Evolutionary conservation across 2,329 filamentous ascomycete genomes (phyloP).

Genomic region (Cordyceps cicadae): DNA sequence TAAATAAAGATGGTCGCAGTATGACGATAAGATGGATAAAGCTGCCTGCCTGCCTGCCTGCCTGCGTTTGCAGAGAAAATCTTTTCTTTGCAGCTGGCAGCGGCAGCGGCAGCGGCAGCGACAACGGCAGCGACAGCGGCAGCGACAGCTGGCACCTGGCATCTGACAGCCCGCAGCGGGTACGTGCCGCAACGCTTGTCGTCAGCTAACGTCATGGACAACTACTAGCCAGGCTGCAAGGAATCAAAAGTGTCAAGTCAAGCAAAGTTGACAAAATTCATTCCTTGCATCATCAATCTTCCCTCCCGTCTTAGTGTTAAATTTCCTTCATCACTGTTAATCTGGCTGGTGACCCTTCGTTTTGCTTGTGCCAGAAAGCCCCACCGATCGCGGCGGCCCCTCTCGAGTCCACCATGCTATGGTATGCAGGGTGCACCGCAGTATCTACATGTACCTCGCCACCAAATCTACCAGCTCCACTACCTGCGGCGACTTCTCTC

Average conservation of each 20-base stretch:
- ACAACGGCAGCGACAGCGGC: no score
- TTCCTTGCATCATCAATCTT: not conserved
- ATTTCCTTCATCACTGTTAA: no score
- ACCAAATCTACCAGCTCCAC: not conserved
- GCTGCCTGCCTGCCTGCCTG: not conserved
- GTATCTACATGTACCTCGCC: not conserved
- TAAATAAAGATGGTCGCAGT: not conserved
- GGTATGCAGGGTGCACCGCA: not conserved
- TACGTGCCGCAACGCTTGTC: not conserved
- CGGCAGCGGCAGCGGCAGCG: no score
- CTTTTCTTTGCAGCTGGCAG: not conserved
- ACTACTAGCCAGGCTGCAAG: not conserved
- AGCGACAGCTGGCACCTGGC: not conserved
- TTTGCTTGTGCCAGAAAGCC: not conserved
- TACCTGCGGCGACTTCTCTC: not conserved
- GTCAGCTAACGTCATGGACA: not conserved
- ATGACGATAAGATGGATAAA: not conserved
- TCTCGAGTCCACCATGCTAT: not conserved
- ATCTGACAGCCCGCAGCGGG: not conserved
- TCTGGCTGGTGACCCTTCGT: no score
- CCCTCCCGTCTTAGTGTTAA: no score
- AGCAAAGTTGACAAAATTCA: no score
- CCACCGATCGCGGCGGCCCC: slow-evolving; percentile 8
- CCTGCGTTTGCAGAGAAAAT: not conserved
- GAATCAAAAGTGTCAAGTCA: not conserved